Evolutionary conservation across 805 yeast genomes (phyloP), one percentile per base, ranked within the genome.

Genomic region (Metschnikowia koreensis): DNA sequence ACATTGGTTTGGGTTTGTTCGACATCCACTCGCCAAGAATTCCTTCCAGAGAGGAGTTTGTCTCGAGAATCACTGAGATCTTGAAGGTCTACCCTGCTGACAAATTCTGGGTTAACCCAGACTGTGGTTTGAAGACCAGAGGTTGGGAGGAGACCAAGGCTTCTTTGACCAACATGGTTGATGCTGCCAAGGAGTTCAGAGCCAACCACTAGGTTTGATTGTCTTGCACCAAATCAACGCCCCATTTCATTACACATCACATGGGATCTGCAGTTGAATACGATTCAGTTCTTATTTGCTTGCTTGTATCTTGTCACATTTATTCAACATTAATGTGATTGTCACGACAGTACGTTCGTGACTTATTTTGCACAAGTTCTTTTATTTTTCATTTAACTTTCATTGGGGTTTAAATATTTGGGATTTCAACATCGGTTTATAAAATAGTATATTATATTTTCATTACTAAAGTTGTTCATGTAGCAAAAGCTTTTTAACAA

Each of bases 91-190:
- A 93, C 83, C 97, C 97, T 74, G 96, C 94, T 72, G 89, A 89
- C 76, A 93, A 92, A 79, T 89, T 94, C 85, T 94, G 99, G 99
- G 96, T 94, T 73, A 94, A 94, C 96, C 99, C 99, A 71, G 99
- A 94, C 82, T 94, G 99, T 86, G 99, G 99, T 85, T 86, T 94
- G 77, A 94, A 94, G 89, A 94, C 99, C 76, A 92, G 99, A 87
- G 97, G 96, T 67, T 94, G 99, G 99, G 90, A 88, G 66, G 99
- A 94, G 84, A 89, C 93, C 67, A 90, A 80, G 73, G 91, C 86
- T 71, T 90, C 96, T 69, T 86, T 94, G 78, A 89, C 96, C 76
- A 89, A 94, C 81, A 94, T 94, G 99, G 98, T 94, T 74, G 94
- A 88, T 64, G 98, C 99, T 71, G 98, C 98, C 70, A 93, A 94